Evolutionary conservation across 306 rosid species (phyloP).

Genomic region (Malus sieversii): DNA sequence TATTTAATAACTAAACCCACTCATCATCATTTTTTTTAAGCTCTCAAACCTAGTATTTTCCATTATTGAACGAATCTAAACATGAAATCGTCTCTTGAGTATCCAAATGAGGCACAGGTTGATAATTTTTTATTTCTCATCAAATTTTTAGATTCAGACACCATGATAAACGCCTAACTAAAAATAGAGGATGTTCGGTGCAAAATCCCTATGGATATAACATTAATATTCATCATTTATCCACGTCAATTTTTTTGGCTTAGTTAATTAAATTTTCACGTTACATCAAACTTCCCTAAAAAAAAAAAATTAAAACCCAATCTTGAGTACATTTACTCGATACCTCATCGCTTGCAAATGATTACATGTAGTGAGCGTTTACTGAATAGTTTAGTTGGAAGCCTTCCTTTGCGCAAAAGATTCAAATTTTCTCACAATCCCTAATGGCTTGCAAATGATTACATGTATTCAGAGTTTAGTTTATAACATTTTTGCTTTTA

Average conservation of each 20-base stretch:
- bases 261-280: not conserved
- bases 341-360: not conserved
- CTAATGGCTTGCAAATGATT: not conserved
- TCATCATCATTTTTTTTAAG: too few species aligned
- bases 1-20: too few species aligned
- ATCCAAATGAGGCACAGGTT: too few species aligned
- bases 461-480: not conserved
- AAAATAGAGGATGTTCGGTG: too few species aligned
- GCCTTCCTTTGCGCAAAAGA: not conserved
- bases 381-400: not conserved
- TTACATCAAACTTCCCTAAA: not conserved
- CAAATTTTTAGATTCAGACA: too few species aligned
- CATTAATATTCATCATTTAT: not conserved
- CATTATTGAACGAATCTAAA: too few species aligned
- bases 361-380: not conserved
- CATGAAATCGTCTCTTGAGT: too few species aligned
- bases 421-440: not conserved
- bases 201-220: too few species aligned
- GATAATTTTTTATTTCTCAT: too few species aligned
- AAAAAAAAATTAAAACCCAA: too few species aligned
- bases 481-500: not conserved
- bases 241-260: not conserved
- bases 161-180: too few species aligned
- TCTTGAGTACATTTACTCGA: not conserved
- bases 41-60: too few species aligned